Conservation (phyloP, 306 rosid species). For the Echinosophora koreensis region DNA sequence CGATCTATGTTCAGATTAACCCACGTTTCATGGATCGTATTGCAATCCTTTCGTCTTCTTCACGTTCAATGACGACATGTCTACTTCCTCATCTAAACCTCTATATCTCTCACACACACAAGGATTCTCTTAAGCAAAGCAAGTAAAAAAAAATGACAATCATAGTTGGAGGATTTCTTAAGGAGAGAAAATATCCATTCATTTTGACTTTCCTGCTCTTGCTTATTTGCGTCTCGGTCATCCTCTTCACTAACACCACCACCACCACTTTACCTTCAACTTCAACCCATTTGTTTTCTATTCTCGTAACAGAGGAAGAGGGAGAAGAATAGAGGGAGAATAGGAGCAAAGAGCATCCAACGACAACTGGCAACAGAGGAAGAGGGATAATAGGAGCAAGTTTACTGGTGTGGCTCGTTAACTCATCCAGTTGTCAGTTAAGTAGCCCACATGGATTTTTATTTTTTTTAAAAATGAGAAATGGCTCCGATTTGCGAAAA, state of each 20-base stretch:
- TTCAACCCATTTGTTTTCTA: slow-evolving; percentile 52
- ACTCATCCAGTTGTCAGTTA: too few species aligned
- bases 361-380: too few species aligned
- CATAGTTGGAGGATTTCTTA: slow-evolving; percentile 52
- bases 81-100: slow-evolving; percentile 6
- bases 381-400: too few species aligned
- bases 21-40: not conserved
- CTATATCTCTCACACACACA: not conserved
- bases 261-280: slow-evolving; percentile 28
- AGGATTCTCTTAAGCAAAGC: not conserved
- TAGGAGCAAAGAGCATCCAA: too few species aligned
- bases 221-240: slow-evolving; percentile 57
- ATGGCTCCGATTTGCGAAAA: too few species aligned
- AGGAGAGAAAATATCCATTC: slow-evolving; percentile 71
- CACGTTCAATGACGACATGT: slow-evolving; percentile 14
- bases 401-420: too few species aligned
- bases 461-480: too few species aligned
- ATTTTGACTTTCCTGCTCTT: slow-evolving; percentile 59
- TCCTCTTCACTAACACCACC: slow-evolving; percentile 54
- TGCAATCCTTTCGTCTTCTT: slow-evolving; percentile 1
- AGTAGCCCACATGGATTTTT: too few species aligned
- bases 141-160: slow-evolving; percentile 53
- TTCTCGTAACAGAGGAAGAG: slow-evolving; percentile 14
- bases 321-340: not conserved
- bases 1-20: slow-evolving; percentile 6